A percentile compares a stretch with the other conserved stretches of the same genome.
Evolutionary conservation across 148 eudicot genomes (phyloP).

Genomic region (Hydrangea macrophylla): DNA sequence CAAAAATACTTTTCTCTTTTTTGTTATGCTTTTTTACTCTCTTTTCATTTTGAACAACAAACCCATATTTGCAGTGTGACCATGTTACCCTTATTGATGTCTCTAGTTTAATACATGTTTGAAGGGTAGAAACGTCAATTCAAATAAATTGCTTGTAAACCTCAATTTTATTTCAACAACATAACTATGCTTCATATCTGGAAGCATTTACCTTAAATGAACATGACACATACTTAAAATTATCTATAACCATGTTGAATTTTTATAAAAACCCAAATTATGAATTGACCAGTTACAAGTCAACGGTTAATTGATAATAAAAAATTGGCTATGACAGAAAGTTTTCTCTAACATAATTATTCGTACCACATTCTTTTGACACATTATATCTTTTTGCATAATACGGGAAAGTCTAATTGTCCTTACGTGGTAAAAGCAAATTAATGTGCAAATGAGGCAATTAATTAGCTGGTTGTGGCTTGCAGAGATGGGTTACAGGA

Average conservation of each 20-base stretch:
- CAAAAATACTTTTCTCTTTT: background rate
- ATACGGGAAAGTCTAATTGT: background rate
- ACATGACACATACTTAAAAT: too few relatives aligned
- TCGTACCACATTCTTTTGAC: too few relatives aligned
- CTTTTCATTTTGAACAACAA: background rate
- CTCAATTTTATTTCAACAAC: background rate
- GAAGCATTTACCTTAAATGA: background rate
- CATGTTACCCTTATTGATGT: background rate
- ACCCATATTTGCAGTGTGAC: background rate
- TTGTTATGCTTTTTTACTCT: background rate
- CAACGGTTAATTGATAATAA: background rate
- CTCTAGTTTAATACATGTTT: background rate
- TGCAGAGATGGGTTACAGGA: conserved; percentile 11
- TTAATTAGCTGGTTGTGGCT: conserved; percentile 18
- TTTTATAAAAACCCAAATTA: too few relatives aligned
- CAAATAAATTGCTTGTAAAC: background rate
- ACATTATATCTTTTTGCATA: background rate
- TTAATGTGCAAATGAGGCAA: conserved; percentile 11
- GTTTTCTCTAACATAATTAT: too few relatives aligned
- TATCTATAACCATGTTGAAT: too few relatives aligned
- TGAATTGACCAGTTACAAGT: background rate
- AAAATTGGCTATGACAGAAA: too few relatives aligned
- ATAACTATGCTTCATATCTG: background rate
- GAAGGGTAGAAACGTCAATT: background rate
- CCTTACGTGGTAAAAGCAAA: background rate